Conservation (phyloP, 257 asterid species). For the Fraxinus pennsylvanica region DNA sequence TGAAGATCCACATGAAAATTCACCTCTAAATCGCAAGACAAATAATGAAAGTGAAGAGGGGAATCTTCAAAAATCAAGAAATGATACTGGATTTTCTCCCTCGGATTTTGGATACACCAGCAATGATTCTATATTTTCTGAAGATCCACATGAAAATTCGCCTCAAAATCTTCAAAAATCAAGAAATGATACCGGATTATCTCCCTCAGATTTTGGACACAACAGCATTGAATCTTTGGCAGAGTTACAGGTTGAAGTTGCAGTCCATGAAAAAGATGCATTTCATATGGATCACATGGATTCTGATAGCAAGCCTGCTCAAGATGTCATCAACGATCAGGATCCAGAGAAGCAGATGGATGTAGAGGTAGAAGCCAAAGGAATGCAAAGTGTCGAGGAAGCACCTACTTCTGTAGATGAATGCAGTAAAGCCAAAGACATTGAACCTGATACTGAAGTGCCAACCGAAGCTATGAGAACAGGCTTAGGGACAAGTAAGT, state of each 20-base stretch:
- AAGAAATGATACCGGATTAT: too few relatives aligned
- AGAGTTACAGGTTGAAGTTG: too few relatives aligned
- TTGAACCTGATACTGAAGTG: constrained; percentile 30
- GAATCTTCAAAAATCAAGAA: constrained; percentile 37
- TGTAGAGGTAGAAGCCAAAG: constrained; percentile 16
- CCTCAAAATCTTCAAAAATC: too few relatives aligned
- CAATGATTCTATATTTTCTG: neutral
- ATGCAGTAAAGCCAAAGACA: constrained; percentile 18
- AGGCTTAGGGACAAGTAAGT: constrained; percentile 44
- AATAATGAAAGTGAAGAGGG: constrained; percentile 38
- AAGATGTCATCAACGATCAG: neutral
- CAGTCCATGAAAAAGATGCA: too few relatives aligned
- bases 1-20: constrained; percentile 36
- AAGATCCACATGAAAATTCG: too few relatives aligned
- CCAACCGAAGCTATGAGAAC: constrained; percentile 24
- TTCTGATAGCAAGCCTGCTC: neutral
- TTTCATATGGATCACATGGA: too few relatives aligned
- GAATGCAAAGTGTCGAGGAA: constrained; percentile 29
- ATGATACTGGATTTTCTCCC: constrained; percentile 22
- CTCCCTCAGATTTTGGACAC: too few relatives aligned
- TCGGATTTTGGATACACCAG: constrained; percentile 32
- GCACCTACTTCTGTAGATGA: constrained; percentile 22
- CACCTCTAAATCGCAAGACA: constrained; percentile 31
- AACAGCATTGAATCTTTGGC: too few relatives aligned
- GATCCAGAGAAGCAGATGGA: constrained; percentile 27